phyloP scores from a whole-genome alignment of 2,329 filamentous ascomycete genomes.

The Cladophialophora chaetospira region DNA sequence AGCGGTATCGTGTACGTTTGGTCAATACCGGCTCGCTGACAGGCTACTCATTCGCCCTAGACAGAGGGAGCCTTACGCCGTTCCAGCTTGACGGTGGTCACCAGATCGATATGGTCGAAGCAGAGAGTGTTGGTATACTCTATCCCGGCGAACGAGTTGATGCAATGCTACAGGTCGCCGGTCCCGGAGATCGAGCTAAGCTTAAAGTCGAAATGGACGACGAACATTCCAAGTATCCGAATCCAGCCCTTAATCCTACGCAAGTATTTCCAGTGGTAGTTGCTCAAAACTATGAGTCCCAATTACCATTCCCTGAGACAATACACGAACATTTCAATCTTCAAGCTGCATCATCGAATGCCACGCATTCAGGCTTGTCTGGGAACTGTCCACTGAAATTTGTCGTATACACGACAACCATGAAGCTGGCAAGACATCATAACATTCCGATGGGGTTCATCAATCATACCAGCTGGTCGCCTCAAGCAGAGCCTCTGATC shows the following conservation, averaged over 20 bases:
- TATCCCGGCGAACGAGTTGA: conserved; percentile 52
- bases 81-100: conserved; percentile 49
- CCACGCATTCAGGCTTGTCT: conserved; percentile 37
- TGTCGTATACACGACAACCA: conserved; percentile 50
- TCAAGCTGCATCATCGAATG: conserved; percentile 32
- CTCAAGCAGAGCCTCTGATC: conserved; percentile 40
- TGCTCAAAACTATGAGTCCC: neutral
- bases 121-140: conserved; percentile 44
- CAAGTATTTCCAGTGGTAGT: conserved; percentile 42
- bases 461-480: conserved; percentile 51
- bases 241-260: conserved; percentile 43
- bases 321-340: conserved; percentile 33
- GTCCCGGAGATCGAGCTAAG: neutral
- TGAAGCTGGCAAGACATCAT: conserved; percentile 46
- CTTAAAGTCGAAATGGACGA: conserved; percentile 19
- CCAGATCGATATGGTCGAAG: conserved; percentile 34
- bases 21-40: conserved; percentile 74
- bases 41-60: conserved; percentile 44
- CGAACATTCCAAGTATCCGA: conserved; percentile 46
- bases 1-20: conserved; percentile 61
- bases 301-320: neutral
- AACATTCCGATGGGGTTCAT: conserved; percentile 52
- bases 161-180: conserved; percentile 36
- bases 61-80: conserved; percentile 40
- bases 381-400: conserved; percentile 35